These are phyloP conservation scores for Leptodontidium sp. DNA, from an alignment of 2,329 filamentous ascomycete species.

Conservation along the genomic window DNA sequence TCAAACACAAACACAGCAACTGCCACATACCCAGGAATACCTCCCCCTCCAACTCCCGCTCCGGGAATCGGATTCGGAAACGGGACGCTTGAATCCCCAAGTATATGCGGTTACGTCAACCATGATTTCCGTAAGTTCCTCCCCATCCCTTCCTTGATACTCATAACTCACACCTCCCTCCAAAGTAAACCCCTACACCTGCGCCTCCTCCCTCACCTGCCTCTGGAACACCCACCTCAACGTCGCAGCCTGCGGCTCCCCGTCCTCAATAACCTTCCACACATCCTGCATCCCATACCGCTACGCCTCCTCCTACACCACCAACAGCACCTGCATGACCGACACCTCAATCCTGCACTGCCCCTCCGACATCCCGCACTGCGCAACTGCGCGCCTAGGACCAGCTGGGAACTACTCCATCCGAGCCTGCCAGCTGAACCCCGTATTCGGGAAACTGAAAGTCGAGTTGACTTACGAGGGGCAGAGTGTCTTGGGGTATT, in stretches of 20 bases:
- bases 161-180: background rate
- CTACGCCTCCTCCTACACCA: background rate
- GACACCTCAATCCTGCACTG: background rate
- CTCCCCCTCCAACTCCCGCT: background rate
- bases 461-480: background rate
- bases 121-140: constrained; percentile 14
- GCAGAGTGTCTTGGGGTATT: background rate
- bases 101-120: constrained; percentile 27
- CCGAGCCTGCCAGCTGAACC: background rate
- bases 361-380: background rate
- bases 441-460: background rate
- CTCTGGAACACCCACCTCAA: background rate
- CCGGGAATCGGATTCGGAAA: background rate
- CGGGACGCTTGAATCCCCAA: constrained; percentile 11
- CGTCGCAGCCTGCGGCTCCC: background rate
- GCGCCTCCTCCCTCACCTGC: background rate
- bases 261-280: constrained; percentile 5
- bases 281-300: background rate
- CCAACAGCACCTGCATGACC: background rate
- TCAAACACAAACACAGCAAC: background rate
- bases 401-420: background rate
- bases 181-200: constrained; percentile 7
- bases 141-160: background rate
- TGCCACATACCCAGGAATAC: background rate
- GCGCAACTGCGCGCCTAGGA: background rate